Conservation (phyloP, 306 rosid genomes). For the Trifolium dubium region DNA sequence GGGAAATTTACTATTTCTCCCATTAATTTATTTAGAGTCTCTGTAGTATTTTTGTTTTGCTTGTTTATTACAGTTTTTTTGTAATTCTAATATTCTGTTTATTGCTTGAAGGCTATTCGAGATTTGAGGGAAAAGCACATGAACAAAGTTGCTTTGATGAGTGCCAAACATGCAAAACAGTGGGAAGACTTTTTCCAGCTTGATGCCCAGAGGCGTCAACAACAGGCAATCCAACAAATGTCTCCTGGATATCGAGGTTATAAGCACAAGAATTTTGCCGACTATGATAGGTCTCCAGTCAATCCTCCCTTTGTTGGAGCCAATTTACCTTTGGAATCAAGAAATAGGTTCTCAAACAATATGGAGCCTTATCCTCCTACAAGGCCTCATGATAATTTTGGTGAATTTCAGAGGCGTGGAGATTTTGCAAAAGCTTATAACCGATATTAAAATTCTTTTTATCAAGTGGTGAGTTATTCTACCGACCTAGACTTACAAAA, state of each 20-base stretch:
- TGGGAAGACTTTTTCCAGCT: slow-evolving; percentile 89
- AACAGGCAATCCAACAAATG: slow-evolving; percentile 70
- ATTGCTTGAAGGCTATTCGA: slow-evolving; percentile 67
- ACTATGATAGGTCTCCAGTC: slow-evolving; percentile 63
- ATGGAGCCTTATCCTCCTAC: slow-evolving; percentile 71
- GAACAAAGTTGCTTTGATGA: slow-evolving; percentile 75
- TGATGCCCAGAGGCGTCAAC: slow-evolving; percentile 82
- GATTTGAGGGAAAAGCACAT: slow-evolving; percentile 85
- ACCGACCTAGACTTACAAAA: slow-evolving; percentile 45
- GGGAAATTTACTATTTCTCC: slow-evolving; percentile 21
- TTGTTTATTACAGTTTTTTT: background rate
- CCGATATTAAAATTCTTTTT: slow-evolving; percentile 65
- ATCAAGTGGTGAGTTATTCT: slow-evolving; percentile 79
- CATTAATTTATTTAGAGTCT: slow-evolving; percentile 6
- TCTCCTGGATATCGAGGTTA: slow-evolving; percentile 72
- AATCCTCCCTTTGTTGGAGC: slow-evolving; percentile 67
- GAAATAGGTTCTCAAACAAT: slow-evolving; percentile 72
- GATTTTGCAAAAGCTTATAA: slow-evolving; percentile 75
- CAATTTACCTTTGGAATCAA: slow-evolving; percentile 67
- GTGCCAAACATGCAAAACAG: slow-evolving; percentile 70
- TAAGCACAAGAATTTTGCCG: slow-evolving; percentile 70
- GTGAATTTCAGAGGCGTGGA: slow-evolving; percentile 83
- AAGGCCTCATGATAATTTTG: slow-evolving; percentile 74
- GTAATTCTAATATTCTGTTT: slow-evolving; percentile 30
- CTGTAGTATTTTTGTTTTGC: background rate